A percentile compares a stretch with the other conserved stretches of the same genome.
Conservation (phyloP, 164 flowering plant species). For the Sedum album region DNA sequence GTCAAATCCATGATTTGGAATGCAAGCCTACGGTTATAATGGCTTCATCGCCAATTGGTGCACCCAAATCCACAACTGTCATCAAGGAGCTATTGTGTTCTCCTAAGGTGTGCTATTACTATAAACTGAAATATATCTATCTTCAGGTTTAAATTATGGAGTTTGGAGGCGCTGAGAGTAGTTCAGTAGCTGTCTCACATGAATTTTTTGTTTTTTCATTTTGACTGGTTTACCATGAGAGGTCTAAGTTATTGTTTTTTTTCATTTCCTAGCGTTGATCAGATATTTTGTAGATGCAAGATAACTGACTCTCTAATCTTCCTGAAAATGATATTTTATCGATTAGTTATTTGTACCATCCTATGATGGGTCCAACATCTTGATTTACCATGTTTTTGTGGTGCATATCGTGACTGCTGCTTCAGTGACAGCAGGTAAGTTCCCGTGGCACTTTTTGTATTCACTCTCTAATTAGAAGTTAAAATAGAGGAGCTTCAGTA, state of each 20-base stretch:
- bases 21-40: not conserved
- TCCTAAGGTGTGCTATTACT: not conserved
- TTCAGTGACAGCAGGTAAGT: not conserved
- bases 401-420: not conserved
- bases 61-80: not conserved
- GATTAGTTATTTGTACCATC: not conserved
- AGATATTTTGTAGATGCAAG: not conserved
- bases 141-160: not conserved
- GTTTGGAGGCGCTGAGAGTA: not conserved
- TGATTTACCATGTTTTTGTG: not conserved
- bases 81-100: not conserved
- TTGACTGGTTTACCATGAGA: not conserved
- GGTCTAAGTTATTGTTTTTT: too few relatives aligned
- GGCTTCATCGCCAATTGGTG: not conserved
- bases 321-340: not conserved
- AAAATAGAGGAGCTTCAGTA: too few relatives aligned
- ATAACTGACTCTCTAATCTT: too few relatives aligned
- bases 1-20: not conserved
- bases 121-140: too few relatives aligned
- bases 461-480: not conserved
- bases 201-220: too few relatives aligned
- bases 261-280: too few relatives aligned
- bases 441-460: not conserved
- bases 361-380: not conserved
- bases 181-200: not conserved